Conservation (phyloP, 176 grass and related monocot species). For the Elymus sibiricus region DNA sequence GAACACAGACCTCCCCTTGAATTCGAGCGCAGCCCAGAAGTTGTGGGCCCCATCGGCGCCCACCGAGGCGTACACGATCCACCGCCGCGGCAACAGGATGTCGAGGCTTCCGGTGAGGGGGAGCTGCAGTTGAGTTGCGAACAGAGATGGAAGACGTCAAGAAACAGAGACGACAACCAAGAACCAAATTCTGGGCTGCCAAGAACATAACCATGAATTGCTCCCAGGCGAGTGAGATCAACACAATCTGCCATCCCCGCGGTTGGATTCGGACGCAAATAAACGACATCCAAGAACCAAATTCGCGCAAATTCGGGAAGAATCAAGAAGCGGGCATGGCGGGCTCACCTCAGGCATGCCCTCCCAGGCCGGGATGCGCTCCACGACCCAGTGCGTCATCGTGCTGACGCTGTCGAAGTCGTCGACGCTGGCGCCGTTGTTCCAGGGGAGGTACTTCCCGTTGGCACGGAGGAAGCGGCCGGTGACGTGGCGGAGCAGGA, state of each 20-base stretch:
- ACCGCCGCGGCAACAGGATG: background rate
- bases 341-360: background rate
- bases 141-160: background rate
- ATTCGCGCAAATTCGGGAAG: background rate
- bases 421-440: background rate
- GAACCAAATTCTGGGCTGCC: too few species aligned
- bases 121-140: background rate
- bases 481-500: background rate
- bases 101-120: background rate
- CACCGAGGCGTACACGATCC: background rate
- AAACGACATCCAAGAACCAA: too few species aligned
- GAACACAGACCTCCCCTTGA: background rate
- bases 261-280: too few species aligned
- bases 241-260: too few species aligned
- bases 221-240: background rate
- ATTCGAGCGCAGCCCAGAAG: background rate
- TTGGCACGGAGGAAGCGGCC: conserved; percentile 16
- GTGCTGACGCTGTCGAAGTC: background rate
- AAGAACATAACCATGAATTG: background rate
- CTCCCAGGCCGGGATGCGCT: background rate
- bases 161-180: background rate
- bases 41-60: background rate
- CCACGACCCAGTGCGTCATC: conserved; percentile 13
- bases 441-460: background rate
- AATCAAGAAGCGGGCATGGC: too few species aligned